Conservation (phyloP, 139 green algal genomes). For the Chlorella sp. region DNA sequence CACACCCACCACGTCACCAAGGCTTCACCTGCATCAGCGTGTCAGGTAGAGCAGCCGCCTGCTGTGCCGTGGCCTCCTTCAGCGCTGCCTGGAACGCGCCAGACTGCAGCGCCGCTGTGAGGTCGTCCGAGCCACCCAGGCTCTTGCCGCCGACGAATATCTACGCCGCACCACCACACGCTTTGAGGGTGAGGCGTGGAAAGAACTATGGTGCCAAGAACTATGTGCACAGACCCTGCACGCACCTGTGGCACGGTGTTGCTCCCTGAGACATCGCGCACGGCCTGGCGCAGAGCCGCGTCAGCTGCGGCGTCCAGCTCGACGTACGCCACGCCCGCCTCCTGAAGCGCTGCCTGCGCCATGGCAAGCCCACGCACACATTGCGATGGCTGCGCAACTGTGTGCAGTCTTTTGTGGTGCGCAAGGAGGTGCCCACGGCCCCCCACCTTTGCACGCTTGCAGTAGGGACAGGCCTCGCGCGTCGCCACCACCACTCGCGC, state of each 20-base stretch:
- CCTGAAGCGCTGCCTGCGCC: conserved; percentile 28
- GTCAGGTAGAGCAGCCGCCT: no score
- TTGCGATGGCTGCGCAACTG: neutral
- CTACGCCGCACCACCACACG: conserved; percentile 26
- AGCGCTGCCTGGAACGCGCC: conserved; percentile 38
- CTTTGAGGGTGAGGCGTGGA: neutral
- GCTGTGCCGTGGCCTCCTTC: neutral
- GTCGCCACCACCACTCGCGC: conserved; percentile 60
- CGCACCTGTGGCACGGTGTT: conserved; percentile 77
- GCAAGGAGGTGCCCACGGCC: neutral
- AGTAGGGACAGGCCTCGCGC: conserved; percentile 76
- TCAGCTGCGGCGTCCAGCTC: conserved; percentile 56
- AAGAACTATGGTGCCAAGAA: neutral
- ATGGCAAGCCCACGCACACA: neutral
- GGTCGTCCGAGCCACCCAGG: conserved; percentile 70
- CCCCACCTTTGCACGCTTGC: conserved; percentile 58
- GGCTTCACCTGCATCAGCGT: no score
- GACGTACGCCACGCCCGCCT: conserved; percentile 37
- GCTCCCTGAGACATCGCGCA: conserved; percentile 56
- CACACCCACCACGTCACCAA: no score
- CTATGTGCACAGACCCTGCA: neutral
- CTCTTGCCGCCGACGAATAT: conserved; percentile 65
- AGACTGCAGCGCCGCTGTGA: conserved; percentile 28
- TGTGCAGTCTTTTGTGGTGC: neutral
- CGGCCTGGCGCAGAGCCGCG: conserved; percentile 22